Conservation (phyloP, 202 grass and related monocot genomes). For the Bolboschoenoplectus hybrid region DNA sequence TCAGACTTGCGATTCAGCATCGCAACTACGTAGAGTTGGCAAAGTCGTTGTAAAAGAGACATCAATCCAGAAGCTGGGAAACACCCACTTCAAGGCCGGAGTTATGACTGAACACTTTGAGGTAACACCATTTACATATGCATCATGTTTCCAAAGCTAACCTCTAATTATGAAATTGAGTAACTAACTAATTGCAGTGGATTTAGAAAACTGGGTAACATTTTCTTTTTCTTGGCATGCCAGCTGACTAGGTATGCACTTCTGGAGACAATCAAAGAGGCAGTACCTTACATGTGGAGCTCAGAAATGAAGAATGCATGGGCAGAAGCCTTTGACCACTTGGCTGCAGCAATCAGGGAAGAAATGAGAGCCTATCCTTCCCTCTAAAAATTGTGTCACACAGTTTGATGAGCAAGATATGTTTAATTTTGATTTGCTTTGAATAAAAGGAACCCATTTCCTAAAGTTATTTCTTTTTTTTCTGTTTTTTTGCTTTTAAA, state of each 20-base stretch:
- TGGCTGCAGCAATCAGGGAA: slow-evolving; percentile 50
- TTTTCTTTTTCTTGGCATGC: slow-evolving; percentile 12
- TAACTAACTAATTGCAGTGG: background rate
- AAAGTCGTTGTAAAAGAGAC: slow-evolving; percentile 68
- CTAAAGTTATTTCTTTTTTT: background rate
- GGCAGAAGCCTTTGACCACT: slow-evolving; percentile 43
- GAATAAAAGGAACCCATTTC: slow-evolving; percentile 34
- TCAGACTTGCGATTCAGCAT: slow-evolving; percentile 79
- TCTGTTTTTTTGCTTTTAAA: slow-evolving; percentile 16
- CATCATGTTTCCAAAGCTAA: slow-evolving; percentile 1
- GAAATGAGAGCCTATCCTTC: slow-evolving; percentile 43
- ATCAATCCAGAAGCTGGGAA: slow-evolving; percentile 54
- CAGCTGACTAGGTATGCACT: slow-evolving; percentile 48
- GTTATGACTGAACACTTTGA: slow-evolving; percentile 77
- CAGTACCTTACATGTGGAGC: slow-evolving; percentile 50
- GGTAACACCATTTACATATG: slow-evolving; percentile 39
- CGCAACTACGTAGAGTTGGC: slow-evolving; percentile 60
- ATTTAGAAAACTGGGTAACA: slow-evolving; percentile 15
- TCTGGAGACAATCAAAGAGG: slow-evolving; percentile 51
- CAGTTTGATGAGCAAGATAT: slow-evolving; percentile 8
- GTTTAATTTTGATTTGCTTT: slow-evolving; percentile 28
- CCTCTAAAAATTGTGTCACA: slow-evolving; percentile 30
- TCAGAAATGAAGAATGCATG: slow-evolving; percentile 51
- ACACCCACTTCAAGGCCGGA: slow-evolving; percentile 60
- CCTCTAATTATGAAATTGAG: background rate